Evolutionary conservation across 2,329 filamentous ascomycete genomes (phyloP).

Genomic region (Penicillium decumbens): DNA sequence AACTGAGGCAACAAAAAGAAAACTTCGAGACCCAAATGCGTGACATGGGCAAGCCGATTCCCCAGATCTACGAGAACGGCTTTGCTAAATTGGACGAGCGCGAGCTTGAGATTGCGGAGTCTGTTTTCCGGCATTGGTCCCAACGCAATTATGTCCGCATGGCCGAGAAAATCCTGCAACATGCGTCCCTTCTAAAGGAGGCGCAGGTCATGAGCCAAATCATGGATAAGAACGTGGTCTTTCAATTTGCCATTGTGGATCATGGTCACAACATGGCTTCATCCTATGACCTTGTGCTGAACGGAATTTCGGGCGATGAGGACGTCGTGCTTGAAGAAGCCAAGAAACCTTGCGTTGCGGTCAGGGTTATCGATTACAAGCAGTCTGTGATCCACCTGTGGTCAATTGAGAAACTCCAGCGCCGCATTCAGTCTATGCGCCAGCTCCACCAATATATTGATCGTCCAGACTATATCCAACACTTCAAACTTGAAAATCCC

Average conservation of each 20-base stretch:
- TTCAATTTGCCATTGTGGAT: conserved; percentile 91
- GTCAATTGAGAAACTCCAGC: conserved; percentile 88
- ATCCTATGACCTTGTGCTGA: conserved; percentile 93
- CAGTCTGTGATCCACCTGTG: conserved; percentile 82
- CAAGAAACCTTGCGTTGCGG: conserved; percentile 82
- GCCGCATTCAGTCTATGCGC: conserved; percentile 84
- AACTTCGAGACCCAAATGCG: conserved; percentile 81
- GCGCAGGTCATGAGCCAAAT: conserved; percentile 97
- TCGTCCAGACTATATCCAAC: conserved; percentile 87
- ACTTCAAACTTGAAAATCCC: conserved; percentile 86
- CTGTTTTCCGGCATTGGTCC: conserved; percentile 69
- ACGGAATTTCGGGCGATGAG: conserved; percentile 80
- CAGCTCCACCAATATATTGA: conserved; percentile 97
- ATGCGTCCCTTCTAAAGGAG: conserved; percentile 84
- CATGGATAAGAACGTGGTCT: conserved; percentile 85
- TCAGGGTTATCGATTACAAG: conserved; percentile 87
- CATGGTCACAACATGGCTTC: conserved; percentile 83
- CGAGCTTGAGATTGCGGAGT: conserved; percentile 66
- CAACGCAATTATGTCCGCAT: conserved; percentile 84
- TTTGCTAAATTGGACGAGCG: conserved; percentile 59
- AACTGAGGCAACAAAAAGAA: conserved; percentile 76
- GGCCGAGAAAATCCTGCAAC: conserved; percentile 85
- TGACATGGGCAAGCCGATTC: conserved; percentile 59
- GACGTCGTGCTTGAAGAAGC: conserved; percentile 75
- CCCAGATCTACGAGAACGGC: conserved; percentile 47